Conservation (phyloP, 225 moss, liverwort and hornwort genomes). For the Thuidium tamariscinum region DNA sequence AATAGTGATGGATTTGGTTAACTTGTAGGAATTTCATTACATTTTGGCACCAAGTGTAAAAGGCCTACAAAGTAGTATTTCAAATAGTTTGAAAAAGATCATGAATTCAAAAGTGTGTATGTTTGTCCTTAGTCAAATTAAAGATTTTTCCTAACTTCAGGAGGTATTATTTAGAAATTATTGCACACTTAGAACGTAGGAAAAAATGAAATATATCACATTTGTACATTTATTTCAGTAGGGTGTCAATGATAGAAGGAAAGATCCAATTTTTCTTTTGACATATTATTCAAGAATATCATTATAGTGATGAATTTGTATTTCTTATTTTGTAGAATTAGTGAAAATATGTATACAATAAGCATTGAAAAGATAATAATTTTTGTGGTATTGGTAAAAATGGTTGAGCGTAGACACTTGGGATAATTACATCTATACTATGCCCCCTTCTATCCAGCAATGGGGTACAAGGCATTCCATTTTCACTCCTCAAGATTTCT, state of each 20-base stretch:
- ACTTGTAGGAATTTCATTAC: too few species aligned
- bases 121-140: background rate
- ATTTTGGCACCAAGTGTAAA: too few species aligned
- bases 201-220: background rate
- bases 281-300: background rate
- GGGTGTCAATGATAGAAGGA: background rate
- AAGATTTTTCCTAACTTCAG: rapidly evolving
- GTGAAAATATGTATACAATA: background rate
- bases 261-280: background rate
- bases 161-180: background rate
- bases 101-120: background rate
- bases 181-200: background rate
- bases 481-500: too few species aligned
- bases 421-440: too few species aligned
- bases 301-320: background rate
- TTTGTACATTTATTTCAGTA: background rate
- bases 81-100: too few species aligned
- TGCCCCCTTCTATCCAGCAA: too few species aligned
- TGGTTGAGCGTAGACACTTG: background rate
- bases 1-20: too few species aligned
- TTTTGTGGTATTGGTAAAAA: background rate
- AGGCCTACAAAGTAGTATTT: too few species aligned
- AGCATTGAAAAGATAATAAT: background rate
- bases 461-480: too few species aligned
- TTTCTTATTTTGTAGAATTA: background rate